These are phyloP conservation scores for Penicillium soppii DNA, from an alignment of 495 filamentous ascomycete species.

Conservation along the genomic window DNA sequence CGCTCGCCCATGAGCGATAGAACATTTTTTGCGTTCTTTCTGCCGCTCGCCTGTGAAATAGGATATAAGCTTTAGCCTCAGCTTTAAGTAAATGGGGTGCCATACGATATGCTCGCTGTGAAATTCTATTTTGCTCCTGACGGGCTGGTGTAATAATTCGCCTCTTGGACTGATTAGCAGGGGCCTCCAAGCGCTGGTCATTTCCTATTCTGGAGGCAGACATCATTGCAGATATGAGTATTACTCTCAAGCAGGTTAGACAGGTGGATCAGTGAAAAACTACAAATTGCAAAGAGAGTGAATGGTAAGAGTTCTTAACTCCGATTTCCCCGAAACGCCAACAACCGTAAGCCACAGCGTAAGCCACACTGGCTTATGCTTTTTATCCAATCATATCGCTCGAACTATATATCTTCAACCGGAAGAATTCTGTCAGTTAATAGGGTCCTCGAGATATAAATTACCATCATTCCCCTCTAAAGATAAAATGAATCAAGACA, in stretches of 20 bases:
- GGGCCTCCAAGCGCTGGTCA: background rate
- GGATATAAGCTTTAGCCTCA: background rate
- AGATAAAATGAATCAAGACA: background rate
- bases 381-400: constrained; percentile 13
- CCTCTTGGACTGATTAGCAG: constrained; percentile 17
- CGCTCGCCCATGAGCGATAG: background rate
- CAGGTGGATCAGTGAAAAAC: no score
- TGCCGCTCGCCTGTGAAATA: constrained; percentile 10
- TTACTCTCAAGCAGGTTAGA: background rate
- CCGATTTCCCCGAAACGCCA: background rate
- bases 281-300: background rate
- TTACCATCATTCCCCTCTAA: background rate
- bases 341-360: constrained; percentile 6
- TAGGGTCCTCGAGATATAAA: background rate
- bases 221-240: background rate
- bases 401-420: constrained; percentile 4
- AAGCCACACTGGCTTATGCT: constrained; percentile 21
- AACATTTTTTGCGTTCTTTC: constrained; percentile 14
- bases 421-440: background rate
- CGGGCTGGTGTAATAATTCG: constrained; percentile 41
- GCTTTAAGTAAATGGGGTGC: background rate
- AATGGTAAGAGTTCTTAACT: background rate
- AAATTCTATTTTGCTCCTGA: constrained; percentile 39
- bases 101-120: constrained; percentile 43
- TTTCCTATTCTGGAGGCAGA: background rate